Evolutionary conservation across 139 green algal species (phyloP).

Genomic region (Deuterostichococcus epilithicus): DNA sequence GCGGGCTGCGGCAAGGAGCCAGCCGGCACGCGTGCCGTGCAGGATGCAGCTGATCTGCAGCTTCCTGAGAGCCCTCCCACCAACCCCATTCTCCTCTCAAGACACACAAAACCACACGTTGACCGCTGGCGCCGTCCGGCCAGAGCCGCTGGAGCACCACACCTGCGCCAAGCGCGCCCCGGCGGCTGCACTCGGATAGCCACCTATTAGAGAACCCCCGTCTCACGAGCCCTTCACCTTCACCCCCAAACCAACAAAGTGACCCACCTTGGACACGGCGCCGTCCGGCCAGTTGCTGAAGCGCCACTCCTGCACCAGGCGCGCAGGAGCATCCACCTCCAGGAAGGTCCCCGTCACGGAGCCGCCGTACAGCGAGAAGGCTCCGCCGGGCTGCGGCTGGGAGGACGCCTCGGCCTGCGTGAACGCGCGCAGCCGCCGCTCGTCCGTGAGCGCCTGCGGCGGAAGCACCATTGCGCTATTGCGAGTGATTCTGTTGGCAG

Average conservation of each 20-base stretch:
- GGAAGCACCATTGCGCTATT: neutral
- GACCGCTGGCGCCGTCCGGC: neutral
- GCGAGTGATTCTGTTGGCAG: too few species aligned
- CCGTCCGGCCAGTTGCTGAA: slow-evolving; percentile 83
- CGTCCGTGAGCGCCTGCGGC: slow-evolving; percentile 41
- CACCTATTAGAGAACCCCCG: slow-evolving; percentile 1
- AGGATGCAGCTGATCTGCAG: too few species aligned
- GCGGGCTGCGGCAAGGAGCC: too few species aligned
- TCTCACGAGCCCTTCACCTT: neutral
- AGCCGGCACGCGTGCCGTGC: too few species aligned
- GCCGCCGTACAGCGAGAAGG: slow-evolving; percentile 67
- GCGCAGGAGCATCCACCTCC: slow-evolving; percentile 47
- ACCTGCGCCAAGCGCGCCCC: neutral
- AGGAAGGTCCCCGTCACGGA: slow-evolving; percentile 56
- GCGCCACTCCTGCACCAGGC: slow-evolving; percentile 74
- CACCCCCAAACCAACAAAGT: neutral
- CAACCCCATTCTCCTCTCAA: too few species aligned
- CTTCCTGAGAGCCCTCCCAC: too few species aligned
- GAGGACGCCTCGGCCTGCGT: slow-evolving; percentile 29
- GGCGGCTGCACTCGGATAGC: too few species aligned
- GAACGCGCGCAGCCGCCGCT: slow-evolving; percentile 52
- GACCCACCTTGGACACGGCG: slow-evolving; percentile 45
- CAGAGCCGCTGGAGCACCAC: neutral
- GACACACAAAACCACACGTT: too few species aligned
- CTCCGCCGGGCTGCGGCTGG: slow-evolving; percentile 41